Percentiles rank a stretch among this genome's conserved stretches.
Conservation (phyloP, 202 grass and related monocot species). For the Zizania palustris region DNA sequence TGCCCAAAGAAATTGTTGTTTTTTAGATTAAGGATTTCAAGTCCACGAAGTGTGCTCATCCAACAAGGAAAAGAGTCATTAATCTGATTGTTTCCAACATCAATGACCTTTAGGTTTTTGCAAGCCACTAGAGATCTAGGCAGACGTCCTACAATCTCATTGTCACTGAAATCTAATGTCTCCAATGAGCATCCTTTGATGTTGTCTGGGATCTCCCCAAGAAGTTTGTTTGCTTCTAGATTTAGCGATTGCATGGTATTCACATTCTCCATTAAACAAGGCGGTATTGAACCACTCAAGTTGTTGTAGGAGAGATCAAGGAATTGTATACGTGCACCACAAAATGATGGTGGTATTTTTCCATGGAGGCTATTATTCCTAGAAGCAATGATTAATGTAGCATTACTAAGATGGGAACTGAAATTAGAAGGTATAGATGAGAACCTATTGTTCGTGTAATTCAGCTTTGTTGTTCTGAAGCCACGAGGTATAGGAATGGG, state of each 20-base stretch:
- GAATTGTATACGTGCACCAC: conserved; percentile 40
- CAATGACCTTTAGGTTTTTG: conserved; percentile 38
- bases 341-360: conserved; percentile 45
- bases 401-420: not conserved
- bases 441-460: conserved; percentile 53
- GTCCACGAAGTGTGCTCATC: conserved; percentile 25
- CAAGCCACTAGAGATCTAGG: conserved; percentile 38
- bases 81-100: conserved; percentile 51
- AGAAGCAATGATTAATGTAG: conserved; percentile 25
- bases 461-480: conserved; percentile 26
- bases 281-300: conserved; percentile 36
- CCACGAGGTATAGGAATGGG: conserved; percentile 41
- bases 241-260: conserved; percentile 30
- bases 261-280: conserved; percentile 45
- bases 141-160: conserved; percentile 44
- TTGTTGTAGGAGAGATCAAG: conserved; percentile 63
- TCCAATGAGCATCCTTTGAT: conserved; percentile 39
- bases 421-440: conserved; percentile 36
- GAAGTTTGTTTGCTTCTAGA: conserved; percentile 41
- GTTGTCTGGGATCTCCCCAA: conserved; percentile 36
- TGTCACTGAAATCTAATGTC: conserved; percentile 46
- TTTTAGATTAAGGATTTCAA: conserved; percentile 43
- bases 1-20: conserved; percentile 33
- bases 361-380: conserved; percentile 46
- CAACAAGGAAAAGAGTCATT: conserved; percentile 57